Base-by-base conservation (phyloP, 176 grass and related monocot species). In the Bromus sterilis region DNA sequence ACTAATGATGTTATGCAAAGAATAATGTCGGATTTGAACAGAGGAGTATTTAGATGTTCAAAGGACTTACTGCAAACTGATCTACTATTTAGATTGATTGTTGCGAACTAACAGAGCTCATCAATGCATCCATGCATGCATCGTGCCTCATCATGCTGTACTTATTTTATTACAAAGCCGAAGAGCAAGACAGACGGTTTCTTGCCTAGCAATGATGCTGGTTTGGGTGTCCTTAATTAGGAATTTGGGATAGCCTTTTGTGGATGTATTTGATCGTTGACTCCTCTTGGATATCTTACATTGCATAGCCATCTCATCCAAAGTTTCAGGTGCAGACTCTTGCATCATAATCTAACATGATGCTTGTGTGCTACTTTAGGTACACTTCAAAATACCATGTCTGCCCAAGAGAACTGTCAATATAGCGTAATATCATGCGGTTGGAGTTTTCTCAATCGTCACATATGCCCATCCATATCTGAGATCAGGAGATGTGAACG, bases 321-420 rank as follows among this genome's bases (percentile, higher is more conserved):
- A 60, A 61, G 29, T 75, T 40, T 69, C 23, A 61, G 35, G 82
- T 30, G 21, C 21, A 65, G 34, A 29, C 28, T 71, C 53, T 66
- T 85, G 11, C 14, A 61, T 66, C 68, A 71, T 56, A 55, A 81
- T 56, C 43, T 34, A 77, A 32, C 78, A 62, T 82, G 51, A 59
- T 82, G 66, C 74, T 82, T 89, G 44, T 56, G 83, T 71, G 76
- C 65, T 89, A 82, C 73, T 82, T 82, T 74, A 30, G 74, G 66
- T 82, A 48, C 66, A 82, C 65, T 77, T 63, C 15, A 44, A 77
- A 81, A 13, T 59, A 85, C 80, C 57, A 58, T 71, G 56, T 75
- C 63, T 18, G 63, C 36, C 72, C 15, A 56, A 64, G 33, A 53
- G 66, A 85, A 77, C 72, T n/a, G 28, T 65, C 42, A 26, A 36